Evolutionary conservation across 176 grass and related monocot genomes (phyloP).

Genomic region (Oryza meyeriana): DNA sequence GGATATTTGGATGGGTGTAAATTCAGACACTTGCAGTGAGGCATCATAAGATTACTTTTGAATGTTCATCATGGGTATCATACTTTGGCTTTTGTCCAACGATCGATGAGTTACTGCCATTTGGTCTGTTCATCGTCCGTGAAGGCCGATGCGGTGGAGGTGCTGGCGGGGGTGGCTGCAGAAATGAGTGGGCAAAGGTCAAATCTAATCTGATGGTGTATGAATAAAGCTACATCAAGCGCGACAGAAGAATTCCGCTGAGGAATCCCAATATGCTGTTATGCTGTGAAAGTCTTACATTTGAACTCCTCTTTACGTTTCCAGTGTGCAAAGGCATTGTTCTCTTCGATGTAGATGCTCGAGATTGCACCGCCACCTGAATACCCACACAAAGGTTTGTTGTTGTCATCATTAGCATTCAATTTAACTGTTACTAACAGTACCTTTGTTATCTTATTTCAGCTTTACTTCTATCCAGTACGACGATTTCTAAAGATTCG

Average conservation of each 20-base stretch:
- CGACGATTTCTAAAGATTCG: not conserved
- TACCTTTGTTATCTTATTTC: constrained; percentile 9
- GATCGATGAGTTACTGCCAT: constrained; percentile 22
- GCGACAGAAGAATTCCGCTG: not conserved
- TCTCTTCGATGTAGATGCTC: constrained; percentile 39
- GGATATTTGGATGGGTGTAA: not conserved
- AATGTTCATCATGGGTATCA: constrained; percentile 20
- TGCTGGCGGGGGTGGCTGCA: constrained; percentile 48
- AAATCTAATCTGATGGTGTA: not conserved
- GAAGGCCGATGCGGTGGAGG: constrained; percentile 27
- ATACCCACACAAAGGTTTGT: constrained; percentile 43
- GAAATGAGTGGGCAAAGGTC: constrained; percentile 34
- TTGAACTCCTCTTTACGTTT: constrained; percentile 44
- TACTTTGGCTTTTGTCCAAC: constrained; percentile 74
- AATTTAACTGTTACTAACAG: constrained; percentile 14
- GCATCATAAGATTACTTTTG: constrained; percentile 15
- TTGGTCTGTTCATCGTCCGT: constrained; percentile 40
- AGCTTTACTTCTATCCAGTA: constrained; percentile 4
- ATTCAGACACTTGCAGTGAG: not conserved
- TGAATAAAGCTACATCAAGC: not conserved
- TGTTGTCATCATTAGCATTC: not conserved
- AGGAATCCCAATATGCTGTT: not conserved
- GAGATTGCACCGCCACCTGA: constrained; percentile 41
- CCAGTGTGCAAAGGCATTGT: constrained; percentile 27
- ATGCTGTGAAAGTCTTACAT: constrained; percentile 39